Evolutionary conservation across 2,329 filamentous ascomycete genomes (phyloP).

Genomic region (Cladophialophora exuberans): DNA sequence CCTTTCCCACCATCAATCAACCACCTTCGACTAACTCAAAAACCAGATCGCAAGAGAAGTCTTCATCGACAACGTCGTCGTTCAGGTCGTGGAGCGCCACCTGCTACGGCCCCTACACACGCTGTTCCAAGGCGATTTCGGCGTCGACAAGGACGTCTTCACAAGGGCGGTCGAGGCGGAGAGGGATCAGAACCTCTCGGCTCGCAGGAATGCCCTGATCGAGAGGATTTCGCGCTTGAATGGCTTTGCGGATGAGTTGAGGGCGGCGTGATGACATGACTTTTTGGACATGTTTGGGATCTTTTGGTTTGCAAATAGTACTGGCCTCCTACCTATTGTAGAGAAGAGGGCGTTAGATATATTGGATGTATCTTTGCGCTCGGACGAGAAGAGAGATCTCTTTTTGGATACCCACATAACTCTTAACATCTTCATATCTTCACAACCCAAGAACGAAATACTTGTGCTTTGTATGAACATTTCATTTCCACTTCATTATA

Average conservation of each 20-base stretch:
- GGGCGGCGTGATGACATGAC: background rate
- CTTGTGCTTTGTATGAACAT: too few species aligned
- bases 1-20: background rate
- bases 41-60: constrained; percentile 9
- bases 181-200: constrained; percentile 8
- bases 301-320: too few species aligned
- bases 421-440: too few species aligned
- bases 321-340: too few species aligned
- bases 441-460: too few species aligned
- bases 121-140: constrained; percentile 12
- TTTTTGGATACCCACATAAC: too few species aligned
- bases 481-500: too few species aligned
- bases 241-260: constrained; percentile 5
- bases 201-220: background rate
- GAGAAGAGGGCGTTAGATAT: too few species aligned
- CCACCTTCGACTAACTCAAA: background rate
- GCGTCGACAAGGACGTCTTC: constrained; percentile 8
- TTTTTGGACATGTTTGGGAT: too few species aligned
- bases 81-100: constrained; percentile 12
- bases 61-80: constrained; percentile 15
- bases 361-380: too few species aligned
- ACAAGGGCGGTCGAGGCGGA: constrained; percentile 8
- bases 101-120: constrained; percentile 6
- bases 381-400: too few species aligned
- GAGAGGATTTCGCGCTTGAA: constrained; percentile 11